Evolutionary conservation across 495 filamentous ascomycete genomes (phyloP).

Genomic region (Filosporella fistucella): DNA sequence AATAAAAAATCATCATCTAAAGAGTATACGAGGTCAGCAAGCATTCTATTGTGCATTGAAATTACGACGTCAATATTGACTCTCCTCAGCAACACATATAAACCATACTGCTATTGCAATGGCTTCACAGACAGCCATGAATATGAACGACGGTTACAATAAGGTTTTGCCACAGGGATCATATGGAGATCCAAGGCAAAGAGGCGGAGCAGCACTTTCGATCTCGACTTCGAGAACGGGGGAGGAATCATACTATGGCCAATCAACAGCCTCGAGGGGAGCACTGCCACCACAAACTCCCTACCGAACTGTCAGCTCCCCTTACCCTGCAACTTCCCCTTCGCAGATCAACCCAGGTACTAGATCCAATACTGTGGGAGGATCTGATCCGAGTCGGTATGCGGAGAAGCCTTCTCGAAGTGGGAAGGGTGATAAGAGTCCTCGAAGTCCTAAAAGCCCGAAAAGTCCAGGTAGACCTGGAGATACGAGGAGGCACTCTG

Average conservation of each 20-base stretch:
- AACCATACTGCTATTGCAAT: background rate
- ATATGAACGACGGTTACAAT: constrained; percentile 1
- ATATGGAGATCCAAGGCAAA: background rate
- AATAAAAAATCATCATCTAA: background rate
- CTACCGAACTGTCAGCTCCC: background rate
- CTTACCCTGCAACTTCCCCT: constrained; percentile 2
- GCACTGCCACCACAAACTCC: constrained; percentile 8
- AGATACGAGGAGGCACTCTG: background rate
- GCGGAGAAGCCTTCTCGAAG: background rate
- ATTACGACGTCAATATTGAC: background rate
- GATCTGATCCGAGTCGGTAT: background rate
- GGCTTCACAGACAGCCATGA: background rate
- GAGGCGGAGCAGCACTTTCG: background rate
- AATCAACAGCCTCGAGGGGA: constrained; percentile 1
- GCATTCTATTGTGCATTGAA: background rate
- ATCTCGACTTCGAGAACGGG: constrained; percentile 2
- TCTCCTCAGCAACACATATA: background rate
- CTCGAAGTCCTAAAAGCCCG: too few relatives aligned
- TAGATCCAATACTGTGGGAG: constrained; percentile 7
- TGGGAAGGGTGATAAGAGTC: background rate
- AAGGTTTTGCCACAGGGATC: background rate
- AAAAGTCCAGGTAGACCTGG: background rate
- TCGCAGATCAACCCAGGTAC: background rate
- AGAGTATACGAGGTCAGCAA: constrained; percentile 3
- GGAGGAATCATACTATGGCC: background rate